Conservation (phyloP, 1,284 basidiomycete species). For the Cryptococcus sp. region DNA sequence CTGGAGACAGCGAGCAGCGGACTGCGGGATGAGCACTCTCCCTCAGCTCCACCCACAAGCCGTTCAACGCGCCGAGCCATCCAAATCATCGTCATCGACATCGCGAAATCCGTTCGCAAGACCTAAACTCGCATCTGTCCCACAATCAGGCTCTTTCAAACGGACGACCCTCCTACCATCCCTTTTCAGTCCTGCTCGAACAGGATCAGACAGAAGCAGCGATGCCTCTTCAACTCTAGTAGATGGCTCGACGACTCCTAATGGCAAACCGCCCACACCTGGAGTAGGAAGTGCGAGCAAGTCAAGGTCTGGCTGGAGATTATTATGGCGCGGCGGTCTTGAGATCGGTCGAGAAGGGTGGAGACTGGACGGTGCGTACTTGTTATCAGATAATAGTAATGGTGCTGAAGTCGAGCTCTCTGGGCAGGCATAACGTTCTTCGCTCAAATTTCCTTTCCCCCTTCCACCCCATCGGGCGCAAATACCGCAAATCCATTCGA, state of each 20-base stretch:
- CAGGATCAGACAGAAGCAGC: neutral
- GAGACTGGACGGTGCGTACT: slow-evolving; percentile 45
- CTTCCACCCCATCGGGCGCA: slow-evolving; percentile 21
- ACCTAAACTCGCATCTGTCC: slow-evolving; percentile 12
- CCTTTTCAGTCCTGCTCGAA: neutral
- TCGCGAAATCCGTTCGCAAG: slow-evolving; percentile 33
- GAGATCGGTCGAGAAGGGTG: slow-evolving; percentile 50
- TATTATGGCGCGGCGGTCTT: slow-evolving; percentile 52
- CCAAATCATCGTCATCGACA: neutral
- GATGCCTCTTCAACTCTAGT: neutral
- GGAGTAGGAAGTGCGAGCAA: slow-evolving; percentile 8
- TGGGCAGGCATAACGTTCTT: slow-evolving; percentile 46
- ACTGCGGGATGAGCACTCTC: too few relatives aligned
- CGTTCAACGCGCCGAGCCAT: too few relatives aligned
- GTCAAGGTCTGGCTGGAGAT: slow-evolving; percentile 35
- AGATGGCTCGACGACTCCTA: slow-evolving; percentile 9
- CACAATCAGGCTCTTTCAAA: slow-evolving; percentile 24
- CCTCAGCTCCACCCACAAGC: too few relatives aligned
- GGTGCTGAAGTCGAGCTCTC: neutral
- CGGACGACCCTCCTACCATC: slow-evolving; percentile 22
- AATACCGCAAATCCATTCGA: slow-evolving; percentile 29
- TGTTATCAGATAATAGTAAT: neutral
- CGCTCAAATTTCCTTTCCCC: slow-evolving; percentile 37
- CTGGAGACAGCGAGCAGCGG: too few relatives aligned
- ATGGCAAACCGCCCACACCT: neutral